Percentiles rank a stretch among this genome's conserved stretches.
Conservation (phyloP, 2,329 filamentous ascomycete species). For the Aureobasidium namibiae region DNA sequence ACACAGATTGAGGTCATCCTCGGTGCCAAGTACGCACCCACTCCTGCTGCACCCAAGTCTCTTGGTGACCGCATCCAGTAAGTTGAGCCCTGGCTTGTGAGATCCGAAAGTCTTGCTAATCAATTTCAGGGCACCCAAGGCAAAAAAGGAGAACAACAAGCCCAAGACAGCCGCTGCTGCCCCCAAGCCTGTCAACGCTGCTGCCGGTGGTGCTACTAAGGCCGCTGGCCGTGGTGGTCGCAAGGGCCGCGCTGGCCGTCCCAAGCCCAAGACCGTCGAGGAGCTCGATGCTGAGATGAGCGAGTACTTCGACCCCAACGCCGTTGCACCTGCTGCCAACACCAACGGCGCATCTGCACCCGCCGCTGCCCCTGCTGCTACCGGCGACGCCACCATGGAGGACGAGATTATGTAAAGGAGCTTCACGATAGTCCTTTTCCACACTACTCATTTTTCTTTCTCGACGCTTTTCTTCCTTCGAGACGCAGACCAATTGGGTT, state of each 20-base stretch:
- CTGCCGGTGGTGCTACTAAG: slow-evolving; percentile 55
- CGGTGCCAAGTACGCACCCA: slow-evolving; percentile 62
- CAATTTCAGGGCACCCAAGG: slow-evolving; percentile 25
- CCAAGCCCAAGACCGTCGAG: slow-evolving; percentile 80
- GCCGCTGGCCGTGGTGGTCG: slow-evolving; percentile 41
- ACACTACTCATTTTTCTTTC: background rate
- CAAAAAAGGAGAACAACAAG: slow-evolving; percentile 23
- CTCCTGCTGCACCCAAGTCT: slow-evolving; percentile 59
- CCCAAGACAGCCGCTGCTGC: slow-evolving; percentile 18
- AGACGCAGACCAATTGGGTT: background rate
- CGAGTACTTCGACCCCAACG: slow-evolving; percentile 68
- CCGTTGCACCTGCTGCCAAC: slow-evolving; percentile 32
- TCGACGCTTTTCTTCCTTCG: background rate
- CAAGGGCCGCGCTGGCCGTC: slow-evolving; percentile 55
- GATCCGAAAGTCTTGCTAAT: slow-evolving; percentile 16
- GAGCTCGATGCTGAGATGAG: slow-evolving; percentile 97
- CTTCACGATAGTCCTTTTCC: background rate
- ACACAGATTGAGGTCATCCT: slow-evolving; percentile 81
- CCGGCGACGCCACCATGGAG: slow-evolving; percentile 44
- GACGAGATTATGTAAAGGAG: slow-evolving; percentile 45
- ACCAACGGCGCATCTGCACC: slow-evolving; percentile 35
- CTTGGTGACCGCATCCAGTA: slow-evolving; percentile 80
- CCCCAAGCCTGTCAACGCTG: slow-evolving; percentile 56
- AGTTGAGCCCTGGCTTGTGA: slow-evolving; percentile 28
- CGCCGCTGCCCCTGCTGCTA: slow-evolving; percentile 39